Conservation (phyloP, 2,329 filamentous ascomycete genomes). For the Plenodomus biglobosus region DNA sequence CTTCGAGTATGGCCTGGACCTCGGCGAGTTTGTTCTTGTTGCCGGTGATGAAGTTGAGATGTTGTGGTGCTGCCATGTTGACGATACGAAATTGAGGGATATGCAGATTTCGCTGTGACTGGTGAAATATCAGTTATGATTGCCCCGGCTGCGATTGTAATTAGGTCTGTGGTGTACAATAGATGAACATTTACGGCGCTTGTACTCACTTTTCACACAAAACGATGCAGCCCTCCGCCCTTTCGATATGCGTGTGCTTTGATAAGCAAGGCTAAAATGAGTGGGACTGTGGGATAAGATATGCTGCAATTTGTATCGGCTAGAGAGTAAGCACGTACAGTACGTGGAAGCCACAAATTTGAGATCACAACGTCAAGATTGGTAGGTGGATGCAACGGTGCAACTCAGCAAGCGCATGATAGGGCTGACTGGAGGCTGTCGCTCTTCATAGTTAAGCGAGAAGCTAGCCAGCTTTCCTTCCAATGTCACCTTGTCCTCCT, state of each 20-base stretch:
- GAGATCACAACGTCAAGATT: not conserved
- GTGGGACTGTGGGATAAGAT: conserved; percentile 13
- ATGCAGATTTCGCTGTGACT: too few species aligned
- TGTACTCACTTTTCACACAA: too few species aligned
- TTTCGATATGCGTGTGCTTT: not conserved
- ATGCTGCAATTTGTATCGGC: not conserved
- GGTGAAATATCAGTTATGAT: too few species aligned
- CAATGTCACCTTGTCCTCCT: not conserved
- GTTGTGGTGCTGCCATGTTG: conserved; percentile 23
- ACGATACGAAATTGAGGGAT: too few species aligned
- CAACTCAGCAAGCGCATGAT: not conserved
- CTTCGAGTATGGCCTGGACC: conserved; percentile 76
- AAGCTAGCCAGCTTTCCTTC: not conserved
- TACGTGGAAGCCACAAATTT: not conserved
- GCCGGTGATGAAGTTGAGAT: conserved; percentile 92
- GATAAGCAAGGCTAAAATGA: conserved; percentile 13
- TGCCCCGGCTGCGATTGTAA: too few species aligned
- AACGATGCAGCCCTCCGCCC: not conserved
- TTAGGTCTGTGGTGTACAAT: not conserved
- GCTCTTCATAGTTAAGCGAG: not conserved
- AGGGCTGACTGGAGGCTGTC: too few species aligned
- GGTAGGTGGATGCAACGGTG: not conserved
- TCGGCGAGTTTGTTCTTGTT: conserved; percentile 93
- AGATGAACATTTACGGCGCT: too few species aligned
- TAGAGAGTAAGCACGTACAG: not conserved